Base-by-base conservation (phyloP, 1,139 yeast genomes). In the Nakaseomyces uthaithaninus region DNA sequence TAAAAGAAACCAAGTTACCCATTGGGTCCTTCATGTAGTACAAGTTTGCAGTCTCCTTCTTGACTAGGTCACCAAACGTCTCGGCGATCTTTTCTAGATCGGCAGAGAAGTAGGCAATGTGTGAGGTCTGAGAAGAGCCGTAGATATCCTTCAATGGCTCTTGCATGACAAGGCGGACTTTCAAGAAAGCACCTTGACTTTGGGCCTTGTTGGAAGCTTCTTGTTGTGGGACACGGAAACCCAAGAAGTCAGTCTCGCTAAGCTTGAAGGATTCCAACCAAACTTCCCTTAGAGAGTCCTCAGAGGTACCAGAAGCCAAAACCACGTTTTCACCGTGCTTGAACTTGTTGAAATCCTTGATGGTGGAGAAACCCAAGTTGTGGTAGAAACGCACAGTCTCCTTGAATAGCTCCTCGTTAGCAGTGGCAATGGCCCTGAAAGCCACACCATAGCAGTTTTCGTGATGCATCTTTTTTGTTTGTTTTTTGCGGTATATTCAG, bases 221-320 rank as follows among this genome's bases (percentile, higher is more conserved):
- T 52, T 77, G 82, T 63, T 75, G 66, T 12, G 86, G 86, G 33
- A 69, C 64, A 45, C 74, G 57, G 52, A 65, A 61, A 1, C 78
- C 79, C 36, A 64, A 54, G 16, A 54, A 57, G 50, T 71, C 75
- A 18, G 64, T 43, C 49, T 72, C 71, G 40, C 75, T 73, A 36
- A 79, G 64, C 18, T 84, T 84, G 59, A 77, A 80, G 18, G 77
- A 66, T 53, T 80, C 83, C 37, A 81, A 57, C 91, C 93, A 82
- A 33, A 75, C 62, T 60, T 82, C 93, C 48, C 69, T 71, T 40
- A 77, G 54, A 1, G 87, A 80, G 48, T 79, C 84, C 44, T 67
- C 68, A 16, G 85, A 73, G 33, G 81, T 67, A 3, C 89, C 89
- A 10, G 57, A 33, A 46, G 52, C 36, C 48, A 61, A 28, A 39